Evolutionary conservation across 1,284 basidiomycete genomes (phyloP).

Genomic region (Kwoniella shivajii): DNA sequence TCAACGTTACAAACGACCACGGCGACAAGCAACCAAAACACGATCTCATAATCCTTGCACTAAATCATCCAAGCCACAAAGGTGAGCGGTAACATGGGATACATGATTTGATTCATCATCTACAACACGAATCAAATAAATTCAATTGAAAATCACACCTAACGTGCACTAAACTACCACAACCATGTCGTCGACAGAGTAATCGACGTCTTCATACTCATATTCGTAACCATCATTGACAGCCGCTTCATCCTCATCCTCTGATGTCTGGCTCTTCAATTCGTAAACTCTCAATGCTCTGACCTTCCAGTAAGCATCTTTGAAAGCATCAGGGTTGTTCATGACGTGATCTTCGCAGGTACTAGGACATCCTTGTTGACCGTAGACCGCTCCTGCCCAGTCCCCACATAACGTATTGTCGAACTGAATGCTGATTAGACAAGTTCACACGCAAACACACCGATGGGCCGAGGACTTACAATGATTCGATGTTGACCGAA

Average conservation of each 20-base stretch:
- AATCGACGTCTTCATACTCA: neutral
- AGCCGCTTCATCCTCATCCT: neutral
- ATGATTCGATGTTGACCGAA: constrained; percentile 61
- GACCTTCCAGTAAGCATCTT: constrained; percentile 48
- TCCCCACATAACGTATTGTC: constrained; percentile 71
- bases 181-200: neutral
- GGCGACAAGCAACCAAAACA: too few relatives aligned
- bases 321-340: constrained; percentile 50
- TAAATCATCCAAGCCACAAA: too few relatives aligned
- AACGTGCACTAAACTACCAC: too few relatives aligned
- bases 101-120: too few relatives aligned
- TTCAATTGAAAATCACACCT: too few relatives aligned
- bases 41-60: too few relatives aligned
- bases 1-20: too few relatives aligned
- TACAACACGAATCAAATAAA: too few relatives aligned
- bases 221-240: too few relatives aligned
- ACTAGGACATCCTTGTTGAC: constrained; percentile 11
- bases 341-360: constrained; percentile 52
- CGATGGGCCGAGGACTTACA: constrained; percentile 60
- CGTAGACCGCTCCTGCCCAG: constrained; percentile 53
- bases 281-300: constrained; percentile 11
- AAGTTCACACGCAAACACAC: neutral
- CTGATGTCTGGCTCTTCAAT: neutral
- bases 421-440: constrained; percentile 36
- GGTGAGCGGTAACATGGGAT: too few relatives aligned